Conservation (phyloP, 2,329 filamentous ascomycete species). For the Leptosphaerulina australis region DNA sequence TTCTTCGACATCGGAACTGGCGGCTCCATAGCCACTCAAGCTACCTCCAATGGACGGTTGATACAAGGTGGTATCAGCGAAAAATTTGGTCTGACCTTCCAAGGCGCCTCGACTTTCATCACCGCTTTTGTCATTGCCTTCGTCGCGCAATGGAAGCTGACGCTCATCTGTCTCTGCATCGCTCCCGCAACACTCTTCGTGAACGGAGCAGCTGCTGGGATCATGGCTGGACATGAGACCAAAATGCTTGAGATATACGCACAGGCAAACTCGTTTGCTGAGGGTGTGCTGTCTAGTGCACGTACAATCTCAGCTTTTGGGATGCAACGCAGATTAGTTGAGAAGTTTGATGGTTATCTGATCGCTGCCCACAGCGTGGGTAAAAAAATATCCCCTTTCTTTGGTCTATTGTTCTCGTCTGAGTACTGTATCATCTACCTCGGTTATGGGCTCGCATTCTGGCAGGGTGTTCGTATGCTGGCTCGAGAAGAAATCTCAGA, state of each 20-base stretch:
- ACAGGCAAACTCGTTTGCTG: conserved; percentile 13
- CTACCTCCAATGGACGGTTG: not conserved
- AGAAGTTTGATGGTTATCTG: conserved; percentile 38
- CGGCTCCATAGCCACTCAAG: not conserved
- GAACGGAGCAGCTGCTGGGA: conserved; percentile 48
- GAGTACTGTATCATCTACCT: conserved; percentile 70
- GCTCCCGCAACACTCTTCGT: too few species aligned
- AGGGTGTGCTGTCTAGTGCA: conserved; percentile 18
- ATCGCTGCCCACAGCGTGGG: conserved; percentile 56
- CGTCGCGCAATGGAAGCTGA: conserved; percentile 87
- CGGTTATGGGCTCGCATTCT: conserved; percentile 69
- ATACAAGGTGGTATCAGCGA: not conserved
- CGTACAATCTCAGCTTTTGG: conserved; percentile 64
- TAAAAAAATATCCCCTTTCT: conserved; percentile 62
- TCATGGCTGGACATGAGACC: too few species aligned
- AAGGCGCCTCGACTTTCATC: conserved; percentile 58
- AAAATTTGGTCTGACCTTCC: conserved; percentile 49
- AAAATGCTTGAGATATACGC: conserved; percentile 4
- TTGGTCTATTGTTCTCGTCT: conserved; percentile 63
- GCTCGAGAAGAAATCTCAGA: conserved; percentile 49
- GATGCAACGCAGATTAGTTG: conserved; percentile 38
- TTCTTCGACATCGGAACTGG: not conserved
- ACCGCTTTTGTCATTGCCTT: conserved; percentile 90
- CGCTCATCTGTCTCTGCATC: conserved; percentile 68
- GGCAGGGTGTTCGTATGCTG: conserved; percentile 59